Evolutionary conservation across 805 yeast genomes (phyloP).

Genomic region (Myxozyma udenii): DNA sequence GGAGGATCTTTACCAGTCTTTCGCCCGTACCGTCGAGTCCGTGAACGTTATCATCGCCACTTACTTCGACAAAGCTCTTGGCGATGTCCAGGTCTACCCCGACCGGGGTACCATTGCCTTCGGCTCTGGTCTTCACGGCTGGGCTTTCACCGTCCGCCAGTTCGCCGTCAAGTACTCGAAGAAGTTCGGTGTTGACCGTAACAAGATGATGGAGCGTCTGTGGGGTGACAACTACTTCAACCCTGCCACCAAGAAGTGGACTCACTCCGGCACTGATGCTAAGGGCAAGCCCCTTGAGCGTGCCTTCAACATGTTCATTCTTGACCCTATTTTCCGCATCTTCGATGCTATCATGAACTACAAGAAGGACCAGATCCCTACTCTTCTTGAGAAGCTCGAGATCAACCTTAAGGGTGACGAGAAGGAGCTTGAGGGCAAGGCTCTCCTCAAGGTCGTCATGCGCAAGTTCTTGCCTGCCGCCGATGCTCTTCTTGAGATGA

Average conservation of each 20-base stretch:
- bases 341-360: slow-evolving; percentile 97
- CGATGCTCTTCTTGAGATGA: slow-evolving; percentile 98
- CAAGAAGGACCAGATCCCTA: slow-evolving; percentile 95
- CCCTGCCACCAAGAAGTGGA: slow-evolving; percentile 99
- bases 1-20: slow-evolving; percentile 98
- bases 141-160: slow-evolving; percentile 99
- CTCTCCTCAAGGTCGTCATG: slow-evolving; percentile 96
- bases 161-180: slow-evolving; percentile 96
- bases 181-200: slow-evolving; percentile 98
- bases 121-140: slow-evolving; percentile 99
- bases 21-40: slow-evolving; percentile 98
- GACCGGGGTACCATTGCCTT: slow-evolving; percentile 98
- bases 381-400: slow-evolving; percentile 89
- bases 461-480: slow-evolving; percentile 99
- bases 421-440: slow-evolving; percentile 98
- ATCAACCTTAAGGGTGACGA: slow-evolving; percentile 91
- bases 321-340: slow-evolving; percentile 98
- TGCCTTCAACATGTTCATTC: slow-evolving; percentile 98
- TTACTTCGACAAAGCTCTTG: slow-evolving; percentile 82
- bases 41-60: slow-evolving; percentile 97
- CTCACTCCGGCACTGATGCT: slow-evolving; percentile 86
- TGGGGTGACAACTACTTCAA: slow-evolving; percentile 99
- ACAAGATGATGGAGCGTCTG: slow-evolving; percentile 97
- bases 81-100: slow-evolving; percentile 99
- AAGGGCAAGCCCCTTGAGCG: slow-evolving; percentile 94